Conservation (phyloP, 768 basidiomycete genomes). For the Mycena epipterygia region DNA sequence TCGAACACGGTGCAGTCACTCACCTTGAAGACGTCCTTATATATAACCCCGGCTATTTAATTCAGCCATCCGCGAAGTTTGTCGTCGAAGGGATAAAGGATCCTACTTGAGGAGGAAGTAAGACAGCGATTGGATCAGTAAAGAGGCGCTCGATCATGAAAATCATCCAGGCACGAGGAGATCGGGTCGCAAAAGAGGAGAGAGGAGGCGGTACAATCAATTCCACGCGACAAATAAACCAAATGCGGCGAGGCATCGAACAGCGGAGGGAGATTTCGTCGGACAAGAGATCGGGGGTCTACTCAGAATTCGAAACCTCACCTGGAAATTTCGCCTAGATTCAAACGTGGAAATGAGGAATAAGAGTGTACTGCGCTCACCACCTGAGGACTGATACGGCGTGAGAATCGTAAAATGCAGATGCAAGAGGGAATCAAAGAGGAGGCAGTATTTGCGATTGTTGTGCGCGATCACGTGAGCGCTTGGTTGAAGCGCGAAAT, state of each 20-base stretch:
- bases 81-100: neutral
- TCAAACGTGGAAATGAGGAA: too few species aligned
- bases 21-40: neutral
- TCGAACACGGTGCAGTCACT: neutral
- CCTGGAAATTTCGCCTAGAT: too few species aligned
- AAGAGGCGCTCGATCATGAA: conserved; percentile 11
- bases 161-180: conserved; percentile 17
- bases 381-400: too few species aligned
- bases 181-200: conserved; percentile 13
- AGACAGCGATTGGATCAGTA: conserved; percentile 31
- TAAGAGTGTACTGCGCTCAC: too few species aligned
- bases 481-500: too few species aligned
- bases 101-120: neutral
- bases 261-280: neutral
- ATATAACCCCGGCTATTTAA: neutral
- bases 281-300: too few species aligned
- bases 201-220: neutral
- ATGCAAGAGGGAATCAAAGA: too few species aligned
- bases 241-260: neutral
- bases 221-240: neutral
- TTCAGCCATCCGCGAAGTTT: conserved; percentile 9
- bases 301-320: too few species aligned
- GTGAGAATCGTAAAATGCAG: too few species aligned
- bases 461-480: too few species aligned
- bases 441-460: too few species aligned